These are phyloP conservation scores for Botrytis squamosa DNA, from an alignment of 2,329 filamentous ascomycete species.

Conservation along the genomic window DNA sequence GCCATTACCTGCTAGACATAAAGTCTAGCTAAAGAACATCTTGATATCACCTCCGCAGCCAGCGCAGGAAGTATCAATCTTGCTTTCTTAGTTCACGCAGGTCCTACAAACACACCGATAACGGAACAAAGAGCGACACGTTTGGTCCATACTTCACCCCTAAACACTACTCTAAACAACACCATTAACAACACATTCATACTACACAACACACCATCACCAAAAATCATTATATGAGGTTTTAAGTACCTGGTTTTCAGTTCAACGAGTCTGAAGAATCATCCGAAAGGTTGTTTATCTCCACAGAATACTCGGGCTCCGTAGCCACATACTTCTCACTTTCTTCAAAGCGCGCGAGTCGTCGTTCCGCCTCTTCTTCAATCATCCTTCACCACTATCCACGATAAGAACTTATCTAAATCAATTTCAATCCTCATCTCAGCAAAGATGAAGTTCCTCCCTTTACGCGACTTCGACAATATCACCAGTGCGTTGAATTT, in stretches of 20 bases:
- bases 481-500: conserved; percentile 94
- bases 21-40: conserved; percentile 45
- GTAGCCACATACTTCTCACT: conserved; percentile 38
- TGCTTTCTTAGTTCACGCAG: conserved; percentile 45
- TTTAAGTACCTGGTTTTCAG: conserved; percentile 39
- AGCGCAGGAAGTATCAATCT: conserved; percentile 46
- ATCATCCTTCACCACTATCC: conserved; percentile 23
- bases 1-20: conserved; percentile 45
- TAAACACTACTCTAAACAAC: background rate
- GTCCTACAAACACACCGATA: conserved; percentile 31
- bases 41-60: conserved; percentile 46
- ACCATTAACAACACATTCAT: background rate
- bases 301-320: conserved; percentile 37
- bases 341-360: conserved; percentile 31
- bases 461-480: conserved; percentile 84
- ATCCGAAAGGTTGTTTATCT: conserved; percentile 35
- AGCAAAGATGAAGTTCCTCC: conserved; percentile 70
- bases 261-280: conserved; percentile 40
- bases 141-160: conserved; percentile 21
- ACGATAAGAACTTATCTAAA: conserved; percentile 35
- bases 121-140: conserved; percentile 27
- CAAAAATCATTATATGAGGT: conserved; percentile 28
- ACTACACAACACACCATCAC: conserved; percentile 15
- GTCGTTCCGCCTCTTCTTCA: conserved; percentile 19
- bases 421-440: conserved; percentile 27